phyloP scores from a whole-genome alignment of 169 alveolate genomes.

The Plasmodium knowlesi region DNA sequence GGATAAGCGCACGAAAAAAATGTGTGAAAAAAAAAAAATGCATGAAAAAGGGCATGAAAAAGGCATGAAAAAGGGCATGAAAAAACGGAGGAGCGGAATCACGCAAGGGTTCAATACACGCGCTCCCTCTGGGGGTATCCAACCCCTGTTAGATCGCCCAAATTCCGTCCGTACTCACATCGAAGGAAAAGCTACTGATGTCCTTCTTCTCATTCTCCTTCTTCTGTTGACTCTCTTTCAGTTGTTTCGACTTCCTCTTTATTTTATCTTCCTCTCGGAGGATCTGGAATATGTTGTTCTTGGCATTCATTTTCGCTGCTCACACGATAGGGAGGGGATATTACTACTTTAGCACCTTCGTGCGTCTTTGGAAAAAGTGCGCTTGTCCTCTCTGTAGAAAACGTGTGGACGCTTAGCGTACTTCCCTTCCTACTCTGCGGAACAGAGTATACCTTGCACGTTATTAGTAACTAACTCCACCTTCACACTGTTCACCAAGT shows the following conservation, averaged over 20 bases:
- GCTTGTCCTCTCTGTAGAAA: not conserved
- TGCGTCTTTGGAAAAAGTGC: not conserved
- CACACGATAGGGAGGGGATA: not conserved
- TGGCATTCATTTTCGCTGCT: conserved; percentile 9
- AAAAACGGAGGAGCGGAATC: not conserved
- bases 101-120: not conserved
- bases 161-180: conserved; percentile 8
- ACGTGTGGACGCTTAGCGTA: not conserved
- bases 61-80: not conserved
- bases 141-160: no score
- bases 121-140: no score
- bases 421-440: not conserved
- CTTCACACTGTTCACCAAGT: not conserved
- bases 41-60: not conserved
- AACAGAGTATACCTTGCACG: not conserved
- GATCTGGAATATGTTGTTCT: conserved; percentile 29
- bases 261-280: conserved; percentile 57
- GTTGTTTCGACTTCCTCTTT: conserved; percentile 33
- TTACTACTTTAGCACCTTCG: not conserved
- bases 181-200: conserved; percentile 23
- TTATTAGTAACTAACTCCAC: not conserved
- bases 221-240: conserved; percentile 42
- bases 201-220: conserved; percentile 50
- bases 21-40: not conserved
- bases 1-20: not conserved